Conservation (phyloP, 2,329 filamentous ascomycete genomes). For the Fusarium begoniae region DNA sequence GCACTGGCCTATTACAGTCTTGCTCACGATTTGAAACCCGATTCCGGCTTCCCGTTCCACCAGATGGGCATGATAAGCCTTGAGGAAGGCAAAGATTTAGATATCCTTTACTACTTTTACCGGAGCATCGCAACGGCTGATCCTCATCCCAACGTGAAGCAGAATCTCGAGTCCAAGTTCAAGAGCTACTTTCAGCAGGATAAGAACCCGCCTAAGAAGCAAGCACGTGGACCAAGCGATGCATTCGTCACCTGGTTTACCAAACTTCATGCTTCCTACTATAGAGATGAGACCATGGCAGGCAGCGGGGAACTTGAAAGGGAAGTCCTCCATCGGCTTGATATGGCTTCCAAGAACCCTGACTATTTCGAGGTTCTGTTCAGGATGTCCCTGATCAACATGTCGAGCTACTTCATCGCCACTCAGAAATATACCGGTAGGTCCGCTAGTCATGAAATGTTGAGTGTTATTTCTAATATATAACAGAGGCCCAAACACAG, state of each 20-base stretch:
- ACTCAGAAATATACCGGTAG: constrained; percentile 46
- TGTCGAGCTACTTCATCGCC: constrained; percentile 82
- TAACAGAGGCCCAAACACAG: constrained; percentile 58
- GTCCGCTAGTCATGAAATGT: constrained; percentile 29
- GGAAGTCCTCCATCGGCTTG: constrained; percentile 82
- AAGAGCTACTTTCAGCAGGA: constrained; percentile 57
- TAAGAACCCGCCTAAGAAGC: constrained; percentile 44
- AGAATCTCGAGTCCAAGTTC: constrained; percentile 85
- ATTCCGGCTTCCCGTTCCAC: constrained; percentile 85
- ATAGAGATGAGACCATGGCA: constrained; percentile 77
- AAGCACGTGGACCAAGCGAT: constrained; percentile 56
- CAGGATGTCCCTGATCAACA: constrained; percentile 86
- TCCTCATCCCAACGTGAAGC: constrained; percentile 77
- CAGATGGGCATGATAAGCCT: constrained; percentile 89
- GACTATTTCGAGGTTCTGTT: constrained; percentile 72
- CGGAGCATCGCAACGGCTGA: constrained; percentile 78
- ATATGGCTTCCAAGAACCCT: constrained; percentile 75
- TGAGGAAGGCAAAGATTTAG: constrained; percentile 80
- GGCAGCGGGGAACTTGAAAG: constrained; percentile 84
- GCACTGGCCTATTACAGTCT: constrained; percentile 87
- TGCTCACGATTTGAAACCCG: constrained; percentile 80
- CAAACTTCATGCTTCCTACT: constrained; percentile 85
- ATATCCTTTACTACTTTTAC: constrained; percentile 90
- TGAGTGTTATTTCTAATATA: constrained; percentile 9
- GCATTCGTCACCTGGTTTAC: constrained; percentile 84